Evolutionary conservation across 2,329 filamentous ascomycete species (phyloP).

Genomic region (Zopfia rhizophila): DNA sequence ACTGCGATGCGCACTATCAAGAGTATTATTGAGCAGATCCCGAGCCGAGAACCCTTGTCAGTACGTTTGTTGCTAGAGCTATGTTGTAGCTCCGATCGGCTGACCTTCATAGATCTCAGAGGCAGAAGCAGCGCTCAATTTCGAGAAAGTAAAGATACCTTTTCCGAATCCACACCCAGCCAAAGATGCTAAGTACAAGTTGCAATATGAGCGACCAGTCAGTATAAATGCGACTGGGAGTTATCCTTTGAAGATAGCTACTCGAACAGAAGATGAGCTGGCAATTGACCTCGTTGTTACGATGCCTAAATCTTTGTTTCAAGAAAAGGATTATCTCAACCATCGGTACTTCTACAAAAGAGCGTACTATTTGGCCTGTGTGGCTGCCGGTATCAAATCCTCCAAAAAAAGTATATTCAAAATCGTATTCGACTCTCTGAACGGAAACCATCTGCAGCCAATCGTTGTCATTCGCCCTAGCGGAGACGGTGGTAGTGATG

Average conservation of each 20-base stretch:
- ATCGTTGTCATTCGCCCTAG: conserved; percentile 63
- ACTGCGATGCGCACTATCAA: conserved; percentile 65
- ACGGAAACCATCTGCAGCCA: conserved; percentile 81
- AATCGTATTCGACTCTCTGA: conserved; percentile 71
- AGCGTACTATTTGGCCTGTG: conserved; percentile 87
- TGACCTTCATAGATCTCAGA: conserved; percentile 69
- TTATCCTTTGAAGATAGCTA: conserved; percentile 79
- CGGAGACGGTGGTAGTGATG: conserved; percentile 43
- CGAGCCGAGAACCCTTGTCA: conserved; percentile 59
- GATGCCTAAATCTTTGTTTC: conserved; percentile 83
- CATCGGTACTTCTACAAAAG: conserved; percentile 95
- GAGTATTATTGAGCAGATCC: conserved; percentile 66
- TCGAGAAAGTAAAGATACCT: conserved; percentile 76
- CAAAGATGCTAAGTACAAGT: conserved; percentile 81
- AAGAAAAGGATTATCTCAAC: conserved; percentile 94
- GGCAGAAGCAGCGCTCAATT: conserved; percentile 73
- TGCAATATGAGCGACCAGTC: conserved; percentile 78
- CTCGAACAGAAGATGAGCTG: conserved; percentile 68
- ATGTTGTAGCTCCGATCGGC: not conserved
- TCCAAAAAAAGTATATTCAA: conserved; percentile 65
- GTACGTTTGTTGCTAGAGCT: conserved; percentile 38
- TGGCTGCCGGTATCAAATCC: conserved; percentile 76
- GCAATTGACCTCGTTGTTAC: conserved; percentile 85
- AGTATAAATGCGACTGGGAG: conserved; percentile 90
- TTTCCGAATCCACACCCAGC: conserved; percentile 84